Evolutionary conservation across 208 protist species (phyloP).

Genomic region (Phytomonas francai): DNA sequence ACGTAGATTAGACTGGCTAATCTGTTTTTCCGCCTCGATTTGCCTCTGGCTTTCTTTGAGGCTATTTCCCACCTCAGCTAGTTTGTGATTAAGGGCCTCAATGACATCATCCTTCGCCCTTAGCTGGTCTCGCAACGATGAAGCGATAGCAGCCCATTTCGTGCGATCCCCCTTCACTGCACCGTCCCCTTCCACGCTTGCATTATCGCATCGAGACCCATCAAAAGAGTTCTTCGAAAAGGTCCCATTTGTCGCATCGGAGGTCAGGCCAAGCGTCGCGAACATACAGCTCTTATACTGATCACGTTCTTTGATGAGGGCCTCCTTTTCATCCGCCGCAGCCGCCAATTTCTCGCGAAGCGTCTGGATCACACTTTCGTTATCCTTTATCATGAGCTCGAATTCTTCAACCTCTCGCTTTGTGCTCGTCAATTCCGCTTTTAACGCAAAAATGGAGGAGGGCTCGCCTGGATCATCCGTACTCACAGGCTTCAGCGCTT

Average conservation of each 20-base stretch:
- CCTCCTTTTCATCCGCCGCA: slow-evolving; percentile 40
- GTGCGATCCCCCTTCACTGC: slow-evolving; percentile 2
- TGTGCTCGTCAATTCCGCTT: slow-evolving; percentile 17
- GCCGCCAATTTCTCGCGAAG: slow-evolving; percentile 59
- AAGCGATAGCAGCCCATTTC: slow-evolving; percentile 37
- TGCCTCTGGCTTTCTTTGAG: slow-evolving; percentile 21
- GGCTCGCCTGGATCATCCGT: neutral
- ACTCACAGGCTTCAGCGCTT: neutral
- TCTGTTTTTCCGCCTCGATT: slow-evolving; percentile 10
- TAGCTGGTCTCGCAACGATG: slow-evolving; percentile 69
- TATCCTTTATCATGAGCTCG: slow-evolving; percentile 53
- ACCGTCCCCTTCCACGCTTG: neutral
- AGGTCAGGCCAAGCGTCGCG: neutral
- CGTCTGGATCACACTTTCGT: slow-evolving; percentile 23
- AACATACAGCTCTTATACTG: slow-evolving; percentile 25
- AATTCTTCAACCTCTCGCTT: slow-evolving; percentile 52
- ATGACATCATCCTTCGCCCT: slow-evolving; percentile 65
- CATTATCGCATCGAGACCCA: neutral
- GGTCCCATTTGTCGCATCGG: neutral
- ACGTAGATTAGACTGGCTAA: neutral
- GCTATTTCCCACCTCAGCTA: slow-evolving; percentile 37
- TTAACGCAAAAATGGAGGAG: neutral
- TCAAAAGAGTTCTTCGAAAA: neutral
- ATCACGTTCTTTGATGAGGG: slow-evolving; percentile 61
- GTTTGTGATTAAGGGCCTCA: slow-evolving; percentile 35